Evolutionary conservation across 169 alveolate genomes (phyloP).

Genomic region (Cryptosporidium tyzzeri): DNA sequence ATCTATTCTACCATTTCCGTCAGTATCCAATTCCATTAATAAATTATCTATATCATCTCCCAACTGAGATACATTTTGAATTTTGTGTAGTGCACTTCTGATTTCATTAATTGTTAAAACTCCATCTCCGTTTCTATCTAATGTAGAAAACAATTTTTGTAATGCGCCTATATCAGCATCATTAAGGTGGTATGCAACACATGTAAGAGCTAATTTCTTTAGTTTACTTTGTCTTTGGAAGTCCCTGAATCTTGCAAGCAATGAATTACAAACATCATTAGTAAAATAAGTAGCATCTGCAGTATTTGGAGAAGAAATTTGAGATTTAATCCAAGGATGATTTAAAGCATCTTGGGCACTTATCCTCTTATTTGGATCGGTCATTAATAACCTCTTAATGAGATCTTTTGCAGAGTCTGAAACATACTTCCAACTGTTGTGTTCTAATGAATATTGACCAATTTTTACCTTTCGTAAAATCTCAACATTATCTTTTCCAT

Average conservation of each 20-base stretch:
- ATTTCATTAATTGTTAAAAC: constrained; percentile 82
- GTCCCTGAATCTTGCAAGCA: constrained; percentile 87
- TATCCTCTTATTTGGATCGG: constrained; percentile 88
- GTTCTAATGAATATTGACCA: constrained; percentile 88
- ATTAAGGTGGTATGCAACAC: constrained; percentile 92
- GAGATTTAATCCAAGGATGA: constrained; percentile 91
- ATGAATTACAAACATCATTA: constrained; percentile 76
- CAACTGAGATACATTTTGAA: constrained; percentile 49
- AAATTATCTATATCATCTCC: constrained; percentile 83
- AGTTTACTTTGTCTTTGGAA: constrained; percentile 89
- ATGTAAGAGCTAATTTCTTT: constrained; percentile 93
- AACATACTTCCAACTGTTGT: constrained; percentile 90
- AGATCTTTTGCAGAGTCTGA: constrained; percentile 90
- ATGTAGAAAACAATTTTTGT: constrained; percentile 88
- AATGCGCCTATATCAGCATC: constrained; percentile 91
- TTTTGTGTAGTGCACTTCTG: constrained; percentile 69
- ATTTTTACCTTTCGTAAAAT: constrained; percentile 85
- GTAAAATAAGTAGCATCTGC: constrained; percentile 47
- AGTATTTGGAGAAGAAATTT: constrained; percentile 68
- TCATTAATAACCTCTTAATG: constrained; percentile 85
- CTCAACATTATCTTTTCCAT: constrained; percentile 91
- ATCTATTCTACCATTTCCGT: constrained; percentile 91
- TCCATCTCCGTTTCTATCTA: constrained; percentile 94
- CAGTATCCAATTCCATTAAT: constrained; percentile 87
- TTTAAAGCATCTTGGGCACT: constrained; percentile 92